phyloP scores from a whole-genome alignment of 1,139 yeast species.

The Protomyces arabidopsidicola region DNA sequence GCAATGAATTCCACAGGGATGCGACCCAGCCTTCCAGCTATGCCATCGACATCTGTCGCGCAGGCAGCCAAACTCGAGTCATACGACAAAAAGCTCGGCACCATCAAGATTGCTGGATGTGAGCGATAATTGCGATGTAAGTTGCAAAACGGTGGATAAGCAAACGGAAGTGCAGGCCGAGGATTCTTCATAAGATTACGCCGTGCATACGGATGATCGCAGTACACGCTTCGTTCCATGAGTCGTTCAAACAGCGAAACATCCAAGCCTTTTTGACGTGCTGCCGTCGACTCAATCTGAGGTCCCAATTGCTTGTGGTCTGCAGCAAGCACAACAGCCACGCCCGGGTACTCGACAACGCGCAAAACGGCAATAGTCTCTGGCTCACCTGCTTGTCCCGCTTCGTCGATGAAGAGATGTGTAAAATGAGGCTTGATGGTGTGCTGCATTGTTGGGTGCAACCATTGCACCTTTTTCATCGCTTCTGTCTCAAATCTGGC shows the following conservation, averaged over 20 bases:
- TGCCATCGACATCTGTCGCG: slow-evolving; percentile 28
- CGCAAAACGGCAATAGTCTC: slow-evolving; percentile 30
- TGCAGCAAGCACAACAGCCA: slow-evolving; percentile 32
- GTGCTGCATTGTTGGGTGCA: not conserved
- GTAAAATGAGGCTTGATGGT: slow-evolving; percentile 30
- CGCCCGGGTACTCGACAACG: slow-evolving; percentile 24
- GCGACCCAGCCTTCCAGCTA: slow-evolving; percentile 20
- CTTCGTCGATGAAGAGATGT: slow-evolving; percentile 32
- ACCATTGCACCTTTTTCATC: slow-evolving; percentile 13
- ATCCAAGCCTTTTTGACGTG: slow-evolving; percentile 26
- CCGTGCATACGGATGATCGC: slow-evolving; percentile 32
- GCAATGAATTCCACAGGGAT: slow-evolving; percentile 31
- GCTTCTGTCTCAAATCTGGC: slow-evolving; percentile 23
- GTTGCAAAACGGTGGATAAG: slow-evolving; percentile 31
- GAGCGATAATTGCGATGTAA: slow-evolving; percentile 32
- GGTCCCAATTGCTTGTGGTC: slow-evolving; percentile 34
- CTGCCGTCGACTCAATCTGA: slow-evolving; percentile 28
- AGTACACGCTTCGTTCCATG: slow-evolving; percentile 29
- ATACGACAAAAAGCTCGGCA: slow-evolving; percentile 32
- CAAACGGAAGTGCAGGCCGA: slow-evolving; percentile 26
- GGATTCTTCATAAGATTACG: slow-evolving; percentile 16
- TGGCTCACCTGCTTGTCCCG: slow-evolving; percentile 33
- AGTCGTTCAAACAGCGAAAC: slow-evolving; percentile 32
- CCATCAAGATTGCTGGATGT: slow-evolving; percentile 31
- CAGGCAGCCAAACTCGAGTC: slow-evolving; percentile 31